Base-by-base conservation (phyloP, 768 basidiomycete species). In the Tulasnella sp. region DNA sequence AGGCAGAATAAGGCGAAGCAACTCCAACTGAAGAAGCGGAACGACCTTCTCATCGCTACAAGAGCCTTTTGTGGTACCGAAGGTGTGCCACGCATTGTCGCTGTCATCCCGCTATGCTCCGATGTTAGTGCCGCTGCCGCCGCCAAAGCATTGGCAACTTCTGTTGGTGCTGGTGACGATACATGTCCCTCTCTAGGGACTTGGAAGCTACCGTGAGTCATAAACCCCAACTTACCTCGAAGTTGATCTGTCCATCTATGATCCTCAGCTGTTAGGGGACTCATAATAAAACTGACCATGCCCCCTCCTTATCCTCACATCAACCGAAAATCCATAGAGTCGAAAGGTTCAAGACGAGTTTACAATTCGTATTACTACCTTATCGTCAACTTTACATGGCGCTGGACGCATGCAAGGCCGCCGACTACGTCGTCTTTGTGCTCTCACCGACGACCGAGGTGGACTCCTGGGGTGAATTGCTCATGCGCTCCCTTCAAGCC, bases 381-480 rank as follows among this genome's bases (percentile, higher is more conserved):
- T 85, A 88, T 65, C 77, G 79, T 58, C 75, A 73, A 48, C 78
- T 88, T 52, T 94, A 89, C 70, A 77, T 80, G 2, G 79, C 87
- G 3, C 76, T 98, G 41, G 92, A 96, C 66, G 85, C 84, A 0
- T 86, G 84, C 66, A 84, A 90, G 67, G 85, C 81, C 2, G 87
- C 91, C 9, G 93, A 98, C 71, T 98, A 94, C 67, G 83, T 92
- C 46, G 76, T 96, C 19, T 82, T 96, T 60, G 77, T 85, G 1
- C 76, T 97, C 27, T 96, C 92, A 1, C 79, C 87, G 43, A 75
- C 77, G 3, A 73, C 84, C 10, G 93, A 98, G 70, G 94, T 98
- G 0, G 78, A 87, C 58, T 67, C 73, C 2, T 87, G 84, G 78
- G 92, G 92, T 8, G 94, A 98, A 65, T 87, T 82, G 0, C 80